Evolutionary conservation across 306 rosid genomes (phyloP), one percentile per base, ranked within the genome.

Genomic region (Trichosanthes truncata): DNA sequence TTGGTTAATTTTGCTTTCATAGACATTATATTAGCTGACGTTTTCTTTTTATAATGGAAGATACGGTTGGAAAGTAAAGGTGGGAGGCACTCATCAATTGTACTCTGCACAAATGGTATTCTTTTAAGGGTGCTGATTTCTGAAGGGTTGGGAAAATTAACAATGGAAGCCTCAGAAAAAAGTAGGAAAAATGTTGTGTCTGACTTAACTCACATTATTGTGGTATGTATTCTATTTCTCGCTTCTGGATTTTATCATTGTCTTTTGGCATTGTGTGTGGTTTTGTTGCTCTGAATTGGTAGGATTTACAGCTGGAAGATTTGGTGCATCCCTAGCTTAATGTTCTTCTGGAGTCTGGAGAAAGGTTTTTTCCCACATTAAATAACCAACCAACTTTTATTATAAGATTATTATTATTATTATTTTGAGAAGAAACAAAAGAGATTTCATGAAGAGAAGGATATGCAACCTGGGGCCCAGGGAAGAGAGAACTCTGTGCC

Each of bases 21-120:
- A 12, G 48, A 56, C 69, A 77, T 77, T 23, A 38, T 21, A 40
- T 77, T 7, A 14, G 78, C 73, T 61, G 73, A 59, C 71, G 49
- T 74, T 57, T 67, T 57, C 66, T 78, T 66, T 80, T 61, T 56
- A 74, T 76, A 25, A 84, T 85, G 87, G 80, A 86, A 95, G 99
- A 93, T 93, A 83, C 96, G 99, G 67, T 86, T 93, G 81, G 99
- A 95, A 83, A 87, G 89, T 84, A 88, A 38, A 84, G 99, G 97
- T 63, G 99, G 99, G 69, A 90, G 81, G 83, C 80, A 88, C 66
- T 89, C 99, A 36, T 95, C 99, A 68, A 63, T 95, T 78, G 86
- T 95, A 77, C 87, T 95, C 81, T 95, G 99, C 89, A 95, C 99
- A 21, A 93, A 91, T 82, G 97, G 99, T 78, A 76, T 93, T 86